phyloP scores from a whole-genome alignment of 1,284 basidiomycete species.

The Fomes fomentarius region DNA sequence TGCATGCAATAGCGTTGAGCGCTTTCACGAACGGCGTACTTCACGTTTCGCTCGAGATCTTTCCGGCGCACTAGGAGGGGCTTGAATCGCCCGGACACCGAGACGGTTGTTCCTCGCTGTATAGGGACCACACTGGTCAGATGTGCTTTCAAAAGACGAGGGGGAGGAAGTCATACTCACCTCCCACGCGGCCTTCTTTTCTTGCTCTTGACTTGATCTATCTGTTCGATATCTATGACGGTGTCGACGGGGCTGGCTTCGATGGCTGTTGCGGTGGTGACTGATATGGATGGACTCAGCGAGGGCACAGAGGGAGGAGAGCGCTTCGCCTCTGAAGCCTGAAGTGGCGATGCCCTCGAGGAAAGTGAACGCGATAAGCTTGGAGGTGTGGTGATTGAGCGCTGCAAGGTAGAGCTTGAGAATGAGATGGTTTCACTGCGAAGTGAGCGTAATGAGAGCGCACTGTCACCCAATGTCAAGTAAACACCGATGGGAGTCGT shows the following conservation, averaged over 20 bases:
- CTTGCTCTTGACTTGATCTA: constrained; percentile 58
- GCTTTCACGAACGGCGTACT: constrained; percentile 92
- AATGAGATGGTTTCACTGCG: too few relatives aligned
- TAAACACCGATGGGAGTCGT: too few relatives aligned
- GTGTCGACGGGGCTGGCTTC: constrained; percentile 82
- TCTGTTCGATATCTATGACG: constrained; percentile 70
- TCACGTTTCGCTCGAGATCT: constrained; percentile 88
- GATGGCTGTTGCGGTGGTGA: constrained; percentile 75
- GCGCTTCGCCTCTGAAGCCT: constrained; percentile 95
- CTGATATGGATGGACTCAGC: constrained; percentile 62
- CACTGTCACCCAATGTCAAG: too few relatives aligned
- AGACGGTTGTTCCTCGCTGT: constrained; percentile 89
- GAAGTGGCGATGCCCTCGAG: constrained; percentile 82
- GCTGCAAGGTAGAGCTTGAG: too few relatives aligned
- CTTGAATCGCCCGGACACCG: constrained; percentile 75
- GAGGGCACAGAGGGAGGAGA: constrained; percentile 91
- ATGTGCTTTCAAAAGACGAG: neutral
- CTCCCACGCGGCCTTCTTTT: constrained; percentile 72
- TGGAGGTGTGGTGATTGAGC: constrained; percentile 94
- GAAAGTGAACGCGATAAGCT: constrained; percentile 80
- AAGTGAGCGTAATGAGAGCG: too few relatives aligned
- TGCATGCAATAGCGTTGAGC: constrained; percentile 78
- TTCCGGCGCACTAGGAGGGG: constrained; percentile 90
- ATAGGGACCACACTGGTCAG: too few relatives aligned
- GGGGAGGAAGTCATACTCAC: constrained; percentile 43